A percentile compares a stretch with the other conserved stretches of the same genome.
phyloP scores from a whole-genome alignment of 805 yeast species.

The Cyberlindnera mrakii region DNA sequence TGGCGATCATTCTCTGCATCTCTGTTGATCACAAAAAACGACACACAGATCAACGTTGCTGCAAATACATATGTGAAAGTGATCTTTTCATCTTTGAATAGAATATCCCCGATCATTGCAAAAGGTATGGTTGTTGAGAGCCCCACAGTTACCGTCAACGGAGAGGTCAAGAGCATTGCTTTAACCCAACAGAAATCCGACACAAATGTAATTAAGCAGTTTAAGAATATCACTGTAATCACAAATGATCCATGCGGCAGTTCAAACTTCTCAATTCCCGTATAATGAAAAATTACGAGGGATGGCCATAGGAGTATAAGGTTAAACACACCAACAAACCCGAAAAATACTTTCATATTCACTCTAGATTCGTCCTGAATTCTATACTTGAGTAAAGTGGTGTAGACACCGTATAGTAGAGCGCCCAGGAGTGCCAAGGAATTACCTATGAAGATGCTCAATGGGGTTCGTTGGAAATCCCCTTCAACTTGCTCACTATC shows the following conservation, averaged over 20 bases:
- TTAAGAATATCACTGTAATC: constrained; percentile 47
- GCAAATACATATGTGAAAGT: constrained; percentile 67
- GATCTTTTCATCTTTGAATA: constrained; percentile 59
- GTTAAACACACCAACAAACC: constrained; percentile 88
- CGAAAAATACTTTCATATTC: constrained; percentile 85
- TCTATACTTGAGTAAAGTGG: constrained; percentile 71
- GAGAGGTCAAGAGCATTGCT: constrained; percentile 89
- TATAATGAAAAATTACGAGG: constrained; percentile 53
- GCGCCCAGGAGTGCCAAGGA: constrained; percentile 79
- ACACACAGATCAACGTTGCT: constrained; percentile 70
- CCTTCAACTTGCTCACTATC: constrained; percentile 33
- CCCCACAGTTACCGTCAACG: constrained; percentile 93
- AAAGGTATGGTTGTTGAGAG: constrained; percentile 89
- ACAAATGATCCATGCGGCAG: constrained; percentile 54
- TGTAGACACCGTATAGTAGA: constrained; percentile 83
- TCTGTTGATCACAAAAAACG: constrained; percentile 78
- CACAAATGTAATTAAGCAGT: constrained; percentile 73
- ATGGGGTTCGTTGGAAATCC: constrained; percentile 18
- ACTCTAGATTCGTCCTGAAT: constrained; percentile 70
- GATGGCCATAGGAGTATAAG: constrained; percentile 78
- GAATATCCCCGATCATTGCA: constrained; percentile 86
- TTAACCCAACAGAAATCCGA: constrained; percentile 96
- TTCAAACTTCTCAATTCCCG: constrained; percentile 65
- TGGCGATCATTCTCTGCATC: constrained; percentile 61
- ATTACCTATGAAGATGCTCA: constrained; percentile 58